Percentiles rank a stretch among this genome's conserved stretches.
phyloP scores from a whole-genome alignment of 139 green algal species.

The Spirogloea muscicola region DNA sequence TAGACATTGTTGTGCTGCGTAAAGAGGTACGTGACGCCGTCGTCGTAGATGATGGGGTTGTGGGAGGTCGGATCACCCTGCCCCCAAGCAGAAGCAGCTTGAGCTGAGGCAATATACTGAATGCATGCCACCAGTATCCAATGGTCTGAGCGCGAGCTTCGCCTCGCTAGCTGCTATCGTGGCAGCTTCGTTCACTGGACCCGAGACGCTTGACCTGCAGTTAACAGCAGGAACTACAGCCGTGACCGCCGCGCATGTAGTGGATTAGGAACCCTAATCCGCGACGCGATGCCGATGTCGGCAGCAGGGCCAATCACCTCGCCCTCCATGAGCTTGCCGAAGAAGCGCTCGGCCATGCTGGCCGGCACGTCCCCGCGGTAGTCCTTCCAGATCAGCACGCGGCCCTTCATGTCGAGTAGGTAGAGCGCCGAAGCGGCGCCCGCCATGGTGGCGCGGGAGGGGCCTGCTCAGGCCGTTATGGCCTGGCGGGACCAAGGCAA shows the following conservation, averaged over 20 bases:
- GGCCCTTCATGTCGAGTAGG: conserved; percentile 52
- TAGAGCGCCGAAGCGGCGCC: conserved; percentile 66
- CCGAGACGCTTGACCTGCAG: too few species aligned
- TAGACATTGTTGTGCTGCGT: conserved; percentile 88
- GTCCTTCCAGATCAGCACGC: conserved; percentile 67
- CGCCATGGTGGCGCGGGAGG: conserved; percentile 44
- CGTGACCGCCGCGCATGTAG: not conserved
- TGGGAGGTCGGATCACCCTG: conserved; percentile 30
- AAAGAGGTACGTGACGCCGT: conserved; percentile 67
- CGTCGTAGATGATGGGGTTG: conserved; percentile 79
- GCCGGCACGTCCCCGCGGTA: conserved; percentile 81
- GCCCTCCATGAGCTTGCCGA: conserved; percentile 59
- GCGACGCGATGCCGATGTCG: too few species aligned
- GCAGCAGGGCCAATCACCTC: too few species aligned
- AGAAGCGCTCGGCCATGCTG: conserved; percentile 74
- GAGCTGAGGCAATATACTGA: not conserved
- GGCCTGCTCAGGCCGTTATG: too few species aligned
- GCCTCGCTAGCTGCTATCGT: too few species aligned
- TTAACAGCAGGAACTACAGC: too few species aligned
- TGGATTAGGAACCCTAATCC: not conserved
- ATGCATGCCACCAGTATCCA: not conserved
- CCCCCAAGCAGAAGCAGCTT: not conserved
- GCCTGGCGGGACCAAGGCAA: too few species aligned
- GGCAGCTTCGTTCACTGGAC: too few species aligned
- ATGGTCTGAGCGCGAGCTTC: not conserved